Conservation (phyloP, 257 asterid species). For the Solanum lycopersicoides region DNA sequence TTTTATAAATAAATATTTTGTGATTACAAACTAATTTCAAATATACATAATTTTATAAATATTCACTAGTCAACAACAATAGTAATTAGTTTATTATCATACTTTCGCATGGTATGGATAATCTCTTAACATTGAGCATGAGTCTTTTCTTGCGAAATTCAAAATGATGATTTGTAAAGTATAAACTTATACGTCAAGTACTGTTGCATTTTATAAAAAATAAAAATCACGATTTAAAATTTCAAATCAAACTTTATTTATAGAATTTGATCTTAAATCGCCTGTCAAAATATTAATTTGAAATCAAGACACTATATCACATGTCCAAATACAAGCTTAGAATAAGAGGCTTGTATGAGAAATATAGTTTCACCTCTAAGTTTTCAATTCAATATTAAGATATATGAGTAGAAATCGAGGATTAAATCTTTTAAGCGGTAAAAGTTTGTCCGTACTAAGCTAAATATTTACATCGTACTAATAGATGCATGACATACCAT, state of each 20-base stretch:
- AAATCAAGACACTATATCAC: background rate
- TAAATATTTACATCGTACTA: background rate
- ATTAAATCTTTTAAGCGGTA: background rate
- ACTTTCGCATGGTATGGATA: background rate
- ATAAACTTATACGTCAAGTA: too few relatives aligned
- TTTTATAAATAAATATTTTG: too few relatives aligned
- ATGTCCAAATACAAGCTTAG: background rate
- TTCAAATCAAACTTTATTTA: too few relatives aligned
- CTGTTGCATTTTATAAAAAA: too few relatives aligned
- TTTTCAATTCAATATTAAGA: background rate
- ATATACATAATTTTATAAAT: too few relatives aligned
- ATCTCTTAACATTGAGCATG: background rate
- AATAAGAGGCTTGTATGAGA: background rate
- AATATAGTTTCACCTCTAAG: background rate
- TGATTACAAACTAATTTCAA: too few relatives aligned
- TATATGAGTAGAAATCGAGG: background rate
- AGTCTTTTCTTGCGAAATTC: too few relatives aligned
- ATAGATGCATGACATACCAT: background rate
- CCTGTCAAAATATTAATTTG: background rate
- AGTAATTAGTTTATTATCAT: too few relatives aligned
- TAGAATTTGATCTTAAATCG: background rate
- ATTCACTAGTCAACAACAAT: background rate
- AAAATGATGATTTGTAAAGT: too few relatives aligned
- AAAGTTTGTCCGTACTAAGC: background rate
- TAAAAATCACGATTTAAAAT: too few relatives aligned